Evolutionary conservation across 176 grass and related monocot species (phyloP).

Genomic region (Miscanthus lutarioriparius): DNA sequence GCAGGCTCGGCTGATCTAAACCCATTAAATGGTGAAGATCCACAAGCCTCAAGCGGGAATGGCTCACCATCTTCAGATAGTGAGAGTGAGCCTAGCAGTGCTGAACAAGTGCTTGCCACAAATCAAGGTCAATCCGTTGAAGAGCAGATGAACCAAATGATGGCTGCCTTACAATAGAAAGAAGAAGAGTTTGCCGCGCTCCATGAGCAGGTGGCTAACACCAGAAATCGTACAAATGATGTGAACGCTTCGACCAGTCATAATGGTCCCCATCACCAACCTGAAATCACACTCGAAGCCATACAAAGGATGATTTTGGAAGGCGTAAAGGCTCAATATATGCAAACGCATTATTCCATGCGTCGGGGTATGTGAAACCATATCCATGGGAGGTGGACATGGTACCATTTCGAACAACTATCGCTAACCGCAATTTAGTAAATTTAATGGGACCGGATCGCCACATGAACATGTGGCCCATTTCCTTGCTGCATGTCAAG

Average conservation of each 20-base stretch:
- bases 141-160: not conserved
- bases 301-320: not conserved
- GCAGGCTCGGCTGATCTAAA: no score
- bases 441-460: no score
- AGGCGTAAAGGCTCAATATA: not conserved
- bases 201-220: not conserved
- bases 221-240: not conserved
- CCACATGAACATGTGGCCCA: no score
- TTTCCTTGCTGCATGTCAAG: not conserved
- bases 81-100: not conserved
- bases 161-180: no score
- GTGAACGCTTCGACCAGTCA: not conserved
- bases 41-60: no score
- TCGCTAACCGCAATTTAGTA: not conserved
- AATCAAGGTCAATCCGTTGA: not conserved
- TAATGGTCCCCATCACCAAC: no score
- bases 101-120: not conserved
- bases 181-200: no score
- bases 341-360: not conserved
- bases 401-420: not conserved
- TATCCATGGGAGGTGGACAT: not conserved
- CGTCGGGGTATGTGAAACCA: not conserved
- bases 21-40: not conserved
- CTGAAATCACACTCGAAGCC: not conserved
- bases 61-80: accelerated